A percentile compares a stretch with the other conserved stretches of the same genome.
Evolutionary conservation across 345 rosid genomes (phyloP).

Genomic region (Syzygium jambos): DNA sequence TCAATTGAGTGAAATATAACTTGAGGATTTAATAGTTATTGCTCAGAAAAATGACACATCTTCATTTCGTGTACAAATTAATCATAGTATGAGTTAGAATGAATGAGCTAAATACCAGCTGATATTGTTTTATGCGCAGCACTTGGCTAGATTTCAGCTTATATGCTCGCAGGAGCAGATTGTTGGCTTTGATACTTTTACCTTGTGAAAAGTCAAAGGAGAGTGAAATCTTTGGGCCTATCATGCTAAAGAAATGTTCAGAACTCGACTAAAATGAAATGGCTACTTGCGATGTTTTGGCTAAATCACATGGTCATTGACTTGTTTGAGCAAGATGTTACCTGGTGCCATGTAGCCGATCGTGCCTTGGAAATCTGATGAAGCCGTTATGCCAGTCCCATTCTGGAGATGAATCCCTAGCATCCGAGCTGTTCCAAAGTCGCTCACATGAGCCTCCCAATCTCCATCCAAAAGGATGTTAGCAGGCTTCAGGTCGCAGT

Average conservation of each 20-base stretch:
- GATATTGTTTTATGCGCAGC: neutral
- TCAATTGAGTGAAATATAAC: neutral
- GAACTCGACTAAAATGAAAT: neutral
- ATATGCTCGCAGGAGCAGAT: neutral
- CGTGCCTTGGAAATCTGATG: constrained; percentile 74
- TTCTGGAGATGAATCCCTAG: constrained; percentile 47
- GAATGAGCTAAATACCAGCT: neutral
- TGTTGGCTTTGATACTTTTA: neutral
- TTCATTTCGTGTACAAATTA: neutral
- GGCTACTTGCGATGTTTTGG: neutral
- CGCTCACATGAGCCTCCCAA: constrained; percentile 76
- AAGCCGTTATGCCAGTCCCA: constrained; percentile 34
- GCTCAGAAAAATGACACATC: neutral
- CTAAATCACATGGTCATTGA: neutral
- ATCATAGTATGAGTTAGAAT: neutral
- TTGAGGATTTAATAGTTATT: neutral
- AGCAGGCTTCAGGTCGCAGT: constrained; percentile 86
- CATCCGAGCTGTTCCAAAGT: constrained; percentile 91
- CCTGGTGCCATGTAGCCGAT: constrained; percentile 96
- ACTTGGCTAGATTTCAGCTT: neutral
- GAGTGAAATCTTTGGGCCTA: neutral
- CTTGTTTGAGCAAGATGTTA: constrained; percentile 5
- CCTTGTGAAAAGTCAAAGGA: neutral
- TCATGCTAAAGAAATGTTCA: neutral
- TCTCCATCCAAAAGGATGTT: constrained; percentile 62